Conservation (phyloP, 2,329 filamentous ascomycete genomes). For the Corniculantispora saksenae region DNA sequence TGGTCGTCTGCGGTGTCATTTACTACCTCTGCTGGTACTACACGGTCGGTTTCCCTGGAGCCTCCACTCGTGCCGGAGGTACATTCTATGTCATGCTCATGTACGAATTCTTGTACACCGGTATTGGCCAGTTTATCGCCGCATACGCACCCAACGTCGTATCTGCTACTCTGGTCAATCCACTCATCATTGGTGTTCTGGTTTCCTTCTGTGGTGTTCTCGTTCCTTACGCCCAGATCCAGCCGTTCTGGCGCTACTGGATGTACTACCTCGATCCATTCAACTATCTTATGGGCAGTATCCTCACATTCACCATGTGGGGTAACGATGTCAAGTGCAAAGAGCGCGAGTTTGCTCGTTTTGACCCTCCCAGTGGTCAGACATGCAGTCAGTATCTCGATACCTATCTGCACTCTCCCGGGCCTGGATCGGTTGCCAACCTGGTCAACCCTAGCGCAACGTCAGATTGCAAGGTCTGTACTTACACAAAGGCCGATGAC, state of each 20-base stretch:
- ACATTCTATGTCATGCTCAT: conserved; percentile 57
- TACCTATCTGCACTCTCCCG: conserved; percentile 46
- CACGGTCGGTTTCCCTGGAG: conserved; percentile 51
- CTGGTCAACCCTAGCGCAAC: conserved; percentile 62
- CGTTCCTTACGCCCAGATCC: conserved; percentile 64
- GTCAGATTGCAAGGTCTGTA: conserved; percentile 59
- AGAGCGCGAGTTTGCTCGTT: conserved; percentile 50
- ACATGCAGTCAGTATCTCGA: conserved; percentile 61
- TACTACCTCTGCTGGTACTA: conserved; percentile 62
- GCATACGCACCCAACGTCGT: conserved; percentile 63
- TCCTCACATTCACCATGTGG: conserved; percentile 55
- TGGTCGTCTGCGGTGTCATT: conserved; percentile 44
- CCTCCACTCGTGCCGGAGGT: conserved; percentile 49
- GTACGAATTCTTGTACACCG: conserved; percentile 62
- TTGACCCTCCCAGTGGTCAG: conserved; percentile 50
- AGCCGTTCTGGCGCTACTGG: conserved; percentile 68
- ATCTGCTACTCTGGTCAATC: conserved; percentile 60
- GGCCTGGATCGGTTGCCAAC: conserved; percentile 48
- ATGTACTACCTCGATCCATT: conserved; percentile 64
- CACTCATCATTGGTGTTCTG: conserved; percentile 56
- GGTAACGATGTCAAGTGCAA: conserved; percentile 48
- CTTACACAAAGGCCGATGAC: conserved; percentile 58
- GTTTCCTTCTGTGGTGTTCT: conserved; percentile 75
- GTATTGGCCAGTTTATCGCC: conserved; percentile 64
- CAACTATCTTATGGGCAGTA: conserved; percentile 60